A percentile compares a stretch with the other conserved stretches of the same genome.
Evolutionary conservation across 2,329 filamentous ascomycete genomes (phyloP).

Genomic region (Grosmannia serpens): DNA sequence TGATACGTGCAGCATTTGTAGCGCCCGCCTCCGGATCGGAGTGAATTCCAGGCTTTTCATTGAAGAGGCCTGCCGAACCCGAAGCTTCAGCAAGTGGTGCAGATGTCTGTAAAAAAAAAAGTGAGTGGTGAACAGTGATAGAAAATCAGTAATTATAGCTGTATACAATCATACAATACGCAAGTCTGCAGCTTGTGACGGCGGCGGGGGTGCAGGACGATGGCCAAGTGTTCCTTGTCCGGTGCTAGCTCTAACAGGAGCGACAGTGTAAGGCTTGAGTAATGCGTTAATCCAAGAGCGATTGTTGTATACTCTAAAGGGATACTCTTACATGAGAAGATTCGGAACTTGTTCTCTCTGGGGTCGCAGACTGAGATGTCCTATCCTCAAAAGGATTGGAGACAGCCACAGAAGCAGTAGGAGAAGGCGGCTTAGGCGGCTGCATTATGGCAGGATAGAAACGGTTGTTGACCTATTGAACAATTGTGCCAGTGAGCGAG

Average conservation of each 20-base stretch:
- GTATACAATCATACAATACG: background rate
- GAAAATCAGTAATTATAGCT: background rate
- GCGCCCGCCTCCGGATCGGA: background rate
- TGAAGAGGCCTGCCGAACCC: background rate
- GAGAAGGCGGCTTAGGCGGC: background rate
- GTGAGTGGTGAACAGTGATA: background rate
- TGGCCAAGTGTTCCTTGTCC: background rate
- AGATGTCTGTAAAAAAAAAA: background rate
- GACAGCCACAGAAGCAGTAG: background rate
- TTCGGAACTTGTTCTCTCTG: background rate
- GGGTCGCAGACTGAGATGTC: background rate
- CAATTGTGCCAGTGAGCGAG: background rate
- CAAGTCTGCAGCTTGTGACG: background rate
- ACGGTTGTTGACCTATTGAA: background rate
- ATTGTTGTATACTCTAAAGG: background rate
- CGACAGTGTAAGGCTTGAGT: background rate
- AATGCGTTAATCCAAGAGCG: background rate
- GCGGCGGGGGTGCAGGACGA: conserved; percentile 1
- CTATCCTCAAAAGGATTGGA: background rate
- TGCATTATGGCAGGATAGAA: background rate
- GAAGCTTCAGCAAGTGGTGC: background rate
- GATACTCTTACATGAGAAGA: background rate
- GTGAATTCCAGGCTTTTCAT: background rate
- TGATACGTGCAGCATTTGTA: background rate
- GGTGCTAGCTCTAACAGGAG: background rate